Evolutionary conservation across 805 yeast species (phyloP).

Genomic region (Saturnispora besseyi): DNA sequence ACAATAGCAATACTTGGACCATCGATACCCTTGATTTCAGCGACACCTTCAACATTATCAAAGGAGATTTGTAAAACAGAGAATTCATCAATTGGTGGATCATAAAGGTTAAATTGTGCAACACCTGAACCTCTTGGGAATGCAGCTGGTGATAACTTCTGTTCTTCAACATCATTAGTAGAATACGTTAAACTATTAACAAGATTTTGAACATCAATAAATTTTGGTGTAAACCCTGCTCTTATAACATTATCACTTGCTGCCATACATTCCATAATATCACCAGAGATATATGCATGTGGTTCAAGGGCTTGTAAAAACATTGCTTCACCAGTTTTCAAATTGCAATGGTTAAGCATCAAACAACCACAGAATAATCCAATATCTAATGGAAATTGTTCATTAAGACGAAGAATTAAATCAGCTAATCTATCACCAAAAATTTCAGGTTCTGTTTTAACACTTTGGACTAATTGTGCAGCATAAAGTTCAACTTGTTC

Average conservation of each 20-base stretch:
- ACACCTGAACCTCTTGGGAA: constrained; percentile 58
- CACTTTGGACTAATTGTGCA: constrained; percentile 54
- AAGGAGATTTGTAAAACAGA: constrained; percentile 81
- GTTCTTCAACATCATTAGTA: constrained; percentile 84
- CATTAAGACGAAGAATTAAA: constrained; percentile 66
- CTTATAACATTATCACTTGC: constrained; percentile 97
- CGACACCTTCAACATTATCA: constrained; percentile 39
- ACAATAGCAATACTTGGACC: constrained; percentile 88
- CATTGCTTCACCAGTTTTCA: constrained; percentile 90
- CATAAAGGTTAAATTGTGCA: constrained; percentile 60
- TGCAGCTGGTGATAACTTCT: constrained; percentile 65
- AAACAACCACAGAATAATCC: constrained; percentile 96
- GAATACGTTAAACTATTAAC: constrained; percentile 87
- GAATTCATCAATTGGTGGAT: constrained; percentile 97
- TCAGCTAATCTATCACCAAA: constrained; percentile 58
- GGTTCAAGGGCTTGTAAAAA: constrained; percentile 95
- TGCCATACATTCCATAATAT: constrained; percentile 99
- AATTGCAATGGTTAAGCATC: constrained; percentile 76
- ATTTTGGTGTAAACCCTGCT: constrained; percentile 99
- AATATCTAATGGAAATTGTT: constrained; percentile 87
- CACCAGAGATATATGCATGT: constrained; percentile 95
- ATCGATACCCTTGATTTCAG: constrained; percentile 49
- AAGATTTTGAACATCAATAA: constrained; percentile 86
- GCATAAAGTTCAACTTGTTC: constrained; percentile 48
- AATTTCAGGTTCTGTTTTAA: constrained; percentile 46